phyloP scores from a whole-genome alignment of 352 stramenopile genomes.

The Peronospora farinosa region DNA sequence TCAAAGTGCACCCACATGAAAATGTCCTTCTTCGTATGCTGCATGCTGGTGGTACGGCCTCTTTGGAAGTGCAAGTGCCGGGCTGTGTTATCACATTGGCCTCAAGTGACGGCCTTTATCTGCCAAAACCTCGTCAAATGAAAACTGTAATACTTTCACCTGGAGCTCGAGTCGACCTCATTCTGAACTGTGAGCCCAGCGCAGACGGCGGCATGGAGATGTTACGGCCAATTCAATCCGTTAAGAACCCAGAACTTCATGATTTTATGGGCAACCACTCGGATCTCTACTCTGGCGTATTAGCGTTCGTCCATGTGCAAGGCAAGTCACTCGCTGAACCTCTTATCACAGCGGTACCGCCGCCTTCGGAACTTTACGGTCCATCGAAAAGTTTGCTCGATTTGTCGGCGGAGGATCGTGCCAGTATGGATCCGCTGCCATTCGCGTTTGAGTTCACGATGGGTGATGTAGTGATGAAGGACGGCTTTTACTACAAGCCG shows the following conservation, averaged over 20 bases:
- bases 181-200: conserved; percentile 48
- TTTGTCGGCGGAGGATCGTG: conserved; percentile 26
- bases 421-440: conserved; percentile 28
- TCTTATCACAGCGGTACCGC: conserved; percentile 28
- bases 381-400: conserved; percentile 33
- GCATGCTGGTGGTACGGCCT: conserved; percentile 47
- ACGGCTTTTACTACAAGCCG: conserved; percentile 65
- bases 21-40: conserved; percentile 57
- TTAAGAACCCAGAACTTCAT: conserved; percentile 33
- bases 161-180: conserved; percentile 50
- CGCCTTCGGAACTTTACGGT: conserved; percentile 38
- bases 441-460: conserved; percentile 61
- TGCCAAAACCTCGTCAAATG: conserved; percentile 31
- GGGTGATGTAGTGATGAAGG: conserved; percentile 35
- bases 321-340: conserved; percentile 29
- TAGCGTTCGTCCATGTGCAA: conserved; percentile 57
- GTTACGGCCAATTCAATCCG: conserved; percentile 52
- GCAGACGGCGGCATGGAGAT: conserved; percentile 21
- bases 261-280: conserved; percentile 48
- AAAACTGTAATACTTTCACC: conserved; percentile 47
- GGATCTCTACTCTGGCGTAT: conserved; percentile 51
- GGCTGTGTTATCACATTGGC: conserved; percentile 52
- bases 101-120: conserved; percentile 55
- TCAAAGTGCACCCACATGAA: conserved; percentile 44
- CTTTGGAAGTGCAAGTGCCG: conserved; percentile 52